Evolutionary conservation across 345 rosid genomes (phyloP), one percentile per base, ranked within the genome.

Genomic region (Murraya koenigii): DNA sequence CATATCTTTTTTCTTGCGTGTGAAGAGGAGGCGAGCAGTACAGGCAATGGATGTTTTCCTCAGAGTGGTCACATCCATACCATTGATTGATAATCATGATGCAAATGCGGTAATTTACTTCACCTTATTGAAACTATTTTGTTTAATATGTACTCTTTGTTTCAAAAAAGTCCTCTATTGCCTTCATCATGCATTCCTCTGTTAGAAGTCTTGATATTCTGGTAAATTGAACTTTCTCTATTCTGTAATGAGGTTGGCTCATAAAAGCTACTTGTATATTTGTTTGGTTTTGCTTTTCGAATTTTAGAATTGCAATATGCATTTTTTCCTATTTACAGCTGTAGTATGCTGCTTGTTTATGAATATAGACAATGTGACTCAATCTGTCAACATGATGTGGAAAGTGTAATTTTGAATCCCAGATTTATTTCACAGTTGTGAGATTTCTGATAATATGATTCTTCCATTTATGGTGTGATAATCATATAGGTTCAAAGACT

Each of bases 11-110:
- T 55, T 54, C 58, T 82, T 78, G 47, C 83, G 62, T 69, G 73
- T 83, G 84, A 84, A 96, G 99, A 92, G 89, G 84, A 87, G 77
- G 78, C 92, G 81, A 79, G 79, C 88, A 4, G 88, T 91, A 76
- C 90, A 90, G 76, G 84, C 81, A 64, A 88, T 86, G 89, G 86
- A 91, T 52, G 72, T 75, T 82, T 94, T 89, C 87, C 64, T 89
- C 71, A 79, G 80, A 82, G 90, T 90, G 62, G 65, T 92, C 64
- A 94, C 97, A 68, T 86, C 98, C 71, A 91, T 94, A 76, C 97
- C 97, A 33, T 87, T 89, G 85, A 92, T 96, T 13, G 83, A 90
- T 77, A 90, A 82, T 63, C 99, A 94, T 80, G 98, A 96, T 75
- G 98, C 99, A 65, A 86, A 89, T 80, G 28, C 86, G 90, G 98